phyloP scores from a whole-genome alignment of 352 stramenopile species.

The Phytopythium delawarense region DNA sequence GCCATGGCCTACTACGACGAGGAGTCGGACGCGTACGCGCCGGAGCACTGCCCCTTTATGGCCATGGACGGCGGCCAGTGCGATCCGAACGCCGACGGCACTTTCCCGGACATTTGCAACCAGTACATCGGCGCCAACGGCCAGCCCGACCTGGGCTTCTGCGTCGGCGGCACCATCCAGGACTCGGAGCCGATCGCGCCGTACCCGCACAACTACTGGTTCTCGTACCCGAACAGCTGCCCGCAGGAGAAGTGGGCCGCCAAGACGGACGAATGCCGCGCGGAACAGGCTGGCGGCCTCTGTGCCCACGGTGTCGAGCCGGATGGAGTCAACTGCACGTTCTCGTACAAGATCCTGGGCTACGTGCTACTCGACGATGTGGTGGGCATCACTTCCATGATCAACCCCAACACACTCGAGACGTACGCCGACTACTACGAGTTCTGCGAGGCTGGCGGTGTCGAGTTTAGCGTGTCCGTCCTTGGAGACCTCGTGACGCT shows the following conservation, averaged over 20 bases:
- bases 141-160: conserved; percentile 42
- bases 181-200: conserved; percentile 49
- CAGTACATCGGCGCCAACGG: conserved; percentile 46
- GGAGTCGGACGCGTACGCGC: conserved; percentile 18
- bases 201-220: conserved; percentile 80
- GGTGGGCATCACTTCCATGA: conserved; percentile 62
- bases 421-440: conserved; percentile 45
- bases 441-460: conserved; percentile 47
- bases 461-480: conserved; percentile 46
- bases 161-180: conserved; percentile 33
- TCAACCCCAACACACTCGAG: conserved; percentile 32
- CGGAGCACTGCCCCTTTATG: conserved; percentile 49
- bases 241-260: conserved; percentile 28
- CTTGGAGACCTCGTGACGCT: conserved; percentile 21
- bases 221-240: conserved; percentile 78
- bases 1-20: conserved; percentile 43
- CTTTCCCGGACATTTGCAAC: conserved; percentile 37
- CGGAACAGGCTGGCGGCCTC: conserved; percentile 32
- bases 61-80: conserved; percentile 62
- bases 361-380: conserved; percentile 64
- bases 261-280: conserved; percentile 42
- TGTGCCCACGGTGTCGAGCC: conserved; percentile 45
- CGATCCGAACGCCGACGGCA: conserved; percentile 32
- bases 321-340: conserved; percentile 57
- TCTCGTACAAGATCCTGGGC: conserved; percentile 56